Conservation (phyloP, 345 rosid genomes). For the Nasturtium officinale region DNA sequence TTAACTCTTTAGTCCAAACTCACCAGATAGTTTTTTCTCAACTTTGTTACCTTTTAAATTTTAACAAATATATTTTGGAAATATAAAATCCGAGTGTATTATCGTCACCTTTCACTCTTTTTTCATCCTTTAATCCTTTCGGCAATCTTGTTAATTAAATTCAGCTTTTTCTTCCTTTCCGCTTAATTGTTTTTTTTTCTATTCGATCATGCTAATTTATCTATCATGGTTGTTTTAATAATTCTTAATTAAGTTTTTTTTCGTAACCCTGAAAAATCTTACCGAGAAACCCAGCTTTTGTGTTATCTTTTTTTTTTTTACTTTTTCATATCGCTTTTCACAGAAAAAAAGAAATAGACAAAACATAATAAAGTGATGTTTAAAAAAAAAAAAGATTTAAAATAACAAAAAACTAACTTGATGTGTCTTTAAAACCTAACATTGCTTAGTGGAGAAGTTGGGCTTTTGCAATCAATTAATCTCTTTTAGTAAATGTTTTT, state of each 20-base stretch:
- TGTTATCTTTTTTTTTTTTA: neutral
- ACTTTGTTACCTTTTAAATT: neutral
- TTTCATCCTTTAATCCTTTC: slow-evolving; percentile 26
- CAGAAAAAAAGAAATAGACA: slow-evolving; percentile 3
- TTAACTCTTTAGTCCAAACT: neutral
- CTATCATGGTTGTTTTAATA: slow-evolving; percentile 2
- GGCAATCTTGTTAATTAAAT: slow-evolving; percentile 5
- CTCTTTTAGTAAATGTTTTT: neutral
- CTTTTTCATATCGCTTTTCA: slow-evolving; percentile 1
- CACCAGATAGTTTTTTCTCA: neutral
- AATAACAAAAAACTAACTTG: slow-evolving; percentile 26
- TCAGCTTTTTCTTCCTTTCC: slow-evolving; percentile 27
- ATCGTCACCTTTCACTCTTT: slow-evolving; percentile 4
- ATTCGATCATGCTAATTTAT: neutral
- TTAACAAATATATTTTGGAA: slow-evolving; percentile 4
- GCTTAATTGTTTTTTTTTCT: neutral
- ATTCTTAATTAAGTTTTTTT: neutral
- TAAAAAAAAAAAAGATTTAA: neutral
- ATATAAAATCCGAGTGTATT: neutral
- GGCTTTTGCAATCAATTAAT: slow-evolving; percentile 27
- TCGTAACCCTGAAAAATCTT: slow-evolving; percentile 7
- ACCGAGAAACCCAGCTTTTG: slow-evolving; percentile 24
- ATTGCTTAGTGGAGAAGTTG: slow-evolving; percentile 45
- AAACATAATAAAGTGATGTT: neutral
- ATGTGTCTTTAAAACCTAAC: slow-evolving; percentile 34